Base-by-base conservation (phyloP, 345 rosid species). In the Rhodomyrtus tomentosa region DNA sequence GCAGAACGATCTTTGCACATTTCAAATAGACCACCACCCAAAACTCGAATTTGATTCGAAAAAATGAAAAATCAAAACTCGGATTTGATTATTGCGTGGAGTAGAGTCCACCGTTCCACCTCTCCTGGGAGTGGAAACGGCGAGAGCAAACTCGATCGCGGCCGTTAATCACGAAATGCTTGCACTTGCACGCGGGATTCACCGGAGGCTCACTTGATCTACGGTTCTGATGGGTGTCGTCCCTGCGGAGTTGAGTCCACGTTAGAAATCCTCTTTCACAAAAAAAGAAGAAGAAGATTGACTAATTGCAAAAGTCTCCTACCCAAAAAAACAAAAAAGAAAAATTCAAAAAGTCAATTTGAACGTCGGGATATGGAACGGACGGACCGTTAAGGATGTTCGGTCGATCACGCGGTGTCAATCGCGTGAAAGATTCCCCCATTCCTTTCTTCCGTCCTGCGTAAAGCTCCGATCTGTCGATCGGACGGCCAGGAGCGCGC, bases 171-270 rank as follows among this genome's bases (percentile, higher is more conserved):
- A n/a, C 1, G 32, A n/a, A 3, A 6, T 12, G 8, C 8, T 56
- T 7, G 3, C 7, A 5, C 8, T 56, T 7, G 3, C 7, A 5
- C 27, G 5, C 4, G 32, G 14, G n/a, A n/a, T 56, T 4, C 18
- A 12, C 14, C 1, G 0, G 6, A 0, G 15, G 7, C 62, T 11
- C 0, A 5, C 18, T 1, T 1, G 36, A 25, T 80, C 20, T 5
- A 50, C 5, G 29, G 36, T 6, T 42, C 0, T 1, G 36, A 40
- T 80, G 82, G 5, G 20, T 21, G 22, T 79, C 8, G 50, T 40
- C 42, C 5, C 42, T 40, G 42, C 42, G 42, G 50, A 10, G 2
- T 48, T 10, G 13, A 48, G 50, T 10, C 50, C 3, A 13, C 12
- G 10, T 48, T 1, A 48, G 50, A 4, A 76, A 0, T 32, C 18